Evolutionary conservation across 108 stramenopile species (phyloP), one percentile per base, ranked within the genome.

Genomic region (Seminavis robusta): DNA sequence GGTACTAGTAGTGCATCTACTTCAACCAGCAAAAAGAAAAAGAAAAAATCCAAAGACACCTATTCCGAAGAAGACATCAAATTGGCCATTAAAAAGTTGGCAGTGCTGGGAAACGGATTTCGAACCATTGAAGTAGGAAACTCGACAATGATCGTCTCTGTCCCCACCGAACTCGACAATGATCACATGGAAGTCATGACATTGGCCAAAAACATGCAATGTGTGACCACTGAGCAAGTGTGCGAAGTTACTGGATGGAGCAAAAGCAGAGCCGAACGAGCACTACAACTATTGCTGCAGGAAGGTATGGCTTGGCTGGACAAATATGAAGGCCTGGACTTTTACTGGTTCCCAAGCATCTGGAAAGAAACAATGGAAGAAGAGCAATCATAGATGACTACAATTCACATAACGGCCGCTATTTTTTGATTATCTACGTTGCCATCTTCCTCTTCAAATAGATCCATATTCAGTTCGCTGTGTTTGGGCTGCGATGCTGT

Each of bases 281-380:
- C 82, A 19, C 40, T 94, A 16, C 67, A 77, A 17, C 58, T 87
- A 19, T 46, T 94, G 52, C 56, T 94, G 7, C 58, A 73, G 27
- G 79, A 91, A 54, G 89, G 90, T 24, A 94, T 94, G 88, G 86
- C 73, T 7, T 91, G 93, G 93, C 53, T 88, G 33, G 93, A 94
- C 62, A 56, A 66, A 15, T 50, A 74, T 56, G 42, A 71, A 39
- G 86, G 83, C 9, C 60, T 63, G 15, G 69, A 71, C 11, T 75
- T 47, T 40, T 90, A 89, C 40, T 94, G 86, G 86, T 90, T 90
- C 54, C 92, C 91, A 17, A 80, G 78, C 45, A 58, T 71, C 4
- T 74, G 73, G 73, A 70, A 74, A 47, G 79, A 74, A 34, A 13
- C 30, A 9, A 46, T 46, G 17, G 13, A 20, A 19, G 13, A 20